A percentile compares a stretch with the other conserved stretches of the same genome.
Conservation (phyloP, 1,139 yeast genomes). For the Geotrichum candidum region DNA sequence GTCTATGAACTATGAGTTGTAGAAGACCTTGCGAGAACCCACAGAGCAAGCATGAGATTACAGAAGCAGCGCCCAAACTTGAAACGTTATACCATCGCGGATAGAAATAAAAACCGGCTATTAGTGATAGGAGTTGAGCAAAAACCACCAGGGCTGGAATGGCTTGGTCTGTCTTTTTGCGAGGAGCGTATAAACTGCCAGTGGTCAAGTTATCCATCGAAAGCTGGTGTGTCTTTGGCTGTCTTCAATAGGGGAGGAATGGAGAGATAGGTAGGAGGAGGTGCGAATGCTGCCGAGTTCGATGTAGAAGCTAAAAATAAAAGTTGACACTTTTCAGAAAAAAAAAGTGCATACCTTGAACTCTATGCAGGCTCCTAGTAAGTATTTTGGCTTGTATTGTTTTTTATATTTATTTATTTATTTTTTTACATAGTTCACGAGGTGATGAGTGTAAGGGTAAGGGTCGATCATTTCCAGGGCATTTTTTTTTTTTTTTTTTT, state of each 20-base stretch:
- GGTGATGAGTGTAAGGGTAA: not conserved
- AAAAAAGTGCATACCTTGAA: not conserved
- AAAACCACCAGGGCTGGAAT: conserved; percentile 4
- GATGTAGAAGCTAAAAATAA: not conserved
- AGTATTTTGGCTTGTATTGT: not conserved
- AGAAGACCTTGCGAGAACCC: conserved; percentile 35
- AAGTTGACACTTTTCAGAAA: not conserved
- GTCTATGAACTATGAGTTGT: conserved; percentile 26
- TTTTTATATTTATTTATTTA: not conserved
- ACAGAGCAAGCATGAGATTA: conserved; percentile 31
- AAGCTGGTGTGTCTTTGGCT: not conserved
- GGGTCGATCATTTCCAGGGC: not conserved
- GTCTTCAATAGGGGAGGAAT: not conserved
- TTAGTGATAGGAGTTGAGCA: conserved; percentile 8
- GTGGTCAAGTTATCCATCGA: not conserved
- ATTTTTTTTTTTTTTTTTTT: not conserved
- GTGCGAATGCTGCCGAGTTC: not conserved
- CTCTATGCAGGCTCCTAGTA: too few relatives aligned
- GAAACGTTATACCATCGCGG: conserved; percentile 25
- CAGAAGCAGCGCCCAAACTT: conserved; percentile 33
- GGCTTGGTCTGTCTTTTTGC: conserved; percentile 2
- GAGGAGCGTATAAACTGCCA: not conserved
- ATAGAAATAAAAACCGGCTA: conserved; percentile 18
- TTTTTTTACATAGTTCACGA: not conserved
- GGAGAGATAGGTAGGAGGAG: not conserved